These are phyloP conservation scores for Alternaria sp. DNA, from an alignment of 2,329 filamentous ascomycete genomes.

Conservation along the genomic window DNA sequence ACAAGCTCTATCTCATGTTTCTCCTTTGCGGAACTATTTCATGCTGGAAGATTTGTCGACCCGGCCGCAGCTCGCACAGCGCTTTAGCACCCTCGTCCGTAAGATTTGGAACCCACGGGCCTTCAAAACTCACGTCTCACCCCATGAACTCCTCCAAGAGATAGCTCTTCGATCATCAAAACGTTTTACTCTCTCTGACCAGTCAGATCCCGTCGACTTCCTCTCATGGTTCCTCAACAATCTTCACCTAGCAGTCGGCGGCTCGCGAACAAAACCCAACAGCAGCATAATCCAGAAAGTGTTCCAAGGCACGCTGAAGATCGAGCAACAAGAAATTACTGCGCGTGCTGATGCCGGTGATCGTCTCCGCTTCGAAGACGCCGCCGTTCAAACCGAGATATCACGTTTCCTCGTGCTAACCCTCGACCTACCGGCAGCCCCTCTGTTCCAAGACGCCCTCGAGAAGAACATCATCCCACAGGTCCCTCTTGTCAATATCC, in stretches of 20 bases:
- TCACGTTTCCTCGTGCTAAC: slow-evolving; percentile 91
- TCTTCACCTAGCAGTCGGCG: slow-evolving; percentile 88
- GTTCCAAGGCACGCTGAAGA: slow-evolving; percentile 90
- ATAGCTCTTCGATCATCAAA: slow-evolving; percentile 90
- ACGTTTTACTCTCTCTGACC: slow-evolving; percentile 86
- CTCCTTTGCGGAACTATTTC: slow-evolving; percentile 88
- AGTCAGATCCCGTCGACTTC: slow-evolving; percentile 96
- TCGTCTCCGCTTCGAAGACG: slow-evolving; percentile 90
- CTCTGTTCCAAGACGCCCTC: slow-evolving; percentile 93
- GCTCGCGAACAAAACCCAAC: slow-evolving; percentile 83
- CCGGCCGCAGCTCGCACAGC: slow-evolving; percentile 81
- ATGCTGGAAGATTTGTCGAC: slow-evolving; percentile 82
- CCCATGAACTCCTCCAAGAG: slow-evolving; percentile 95
- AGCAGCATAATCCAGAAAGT: slow-evolving; percentile 89
- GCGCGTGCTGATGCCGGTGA: slow-evolving; percentile 88
- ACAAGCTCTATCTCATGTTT: slow-evolving; percentile 88
- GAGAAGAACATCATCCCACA: slow-evolving; percentile 97
- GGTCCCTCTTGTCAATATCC: slow-evolving; percentile 75
- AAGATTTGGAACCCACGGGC: slow-evolving; percentile 98
- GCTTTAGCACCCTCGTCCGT: slow-evolving; percentile 87
- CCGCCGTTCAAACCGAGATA: slow-evolving; percentile 79
- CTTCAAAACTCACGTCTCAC: slow-evolving; percentile 96
- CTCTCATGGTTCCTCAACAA: slow-evolving; percentile 98
- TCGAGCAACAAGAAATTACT: slow-evolving; percentile 93
- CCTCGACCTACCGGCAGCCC: slow-evolving; percentile 87